Conservation (phyloP, 257 asterid genomes). For the Striga asiatica region DNA sequence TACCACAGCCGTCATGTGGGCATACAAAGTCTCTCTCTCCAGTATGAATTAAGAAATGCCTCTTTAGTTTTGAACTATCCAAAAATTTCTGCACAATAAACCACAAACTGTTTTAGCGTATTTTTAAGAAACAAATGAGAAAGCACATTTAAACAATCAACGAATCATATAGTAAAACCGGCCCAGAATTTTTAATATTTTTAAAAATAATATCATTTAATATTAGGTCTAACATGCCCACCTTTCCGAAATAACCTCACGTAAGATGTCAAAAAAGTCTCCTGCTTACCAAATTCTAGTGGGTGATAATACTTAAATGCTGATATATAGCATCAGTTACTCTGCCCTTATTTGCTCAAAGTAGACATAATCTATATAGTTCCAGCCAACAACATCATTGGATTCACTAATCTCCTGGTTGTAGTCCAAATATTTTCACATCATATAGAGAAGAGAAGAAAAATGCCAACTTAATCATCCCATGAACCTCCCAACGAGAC, state of each 20-base stretch:
- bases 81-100: constrained; percentile 83
- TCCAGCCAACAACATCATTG: neutral
- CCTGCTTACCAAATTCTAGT: neutral
- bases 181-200: neutral
- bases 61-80: constrained; percentile 96
- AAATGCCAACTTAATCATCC: neutral
- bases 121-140: neutral
- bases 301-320: neutral
- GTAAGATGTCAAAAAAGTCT: neutral
- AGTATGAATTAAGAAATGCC: constrained; percentile 93
- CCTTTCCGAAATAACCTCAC: neutral
- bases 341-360: neutral
- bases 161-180: neutral
- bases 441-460: neutral
- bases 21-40: constrained; percentile 93
- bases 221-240: neutral
- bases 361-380: neutral
- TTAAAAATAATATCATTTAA: too few species aligned
- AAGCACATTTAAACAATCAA: neutral
- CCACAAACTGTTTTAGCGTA: constrained; percentile 1
- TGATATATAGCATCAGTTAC: neutral
- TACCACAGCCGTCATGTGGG: constrained; percentile 99
- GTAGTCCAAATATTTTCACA: neutral
- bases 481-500: too few species aligned
- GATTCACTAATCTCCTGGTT: neutral